These are phyloP conservation scores for Picea glauca DNA, from an alignment of 75 land plant species.

Conservation along the genomic window DNA sequence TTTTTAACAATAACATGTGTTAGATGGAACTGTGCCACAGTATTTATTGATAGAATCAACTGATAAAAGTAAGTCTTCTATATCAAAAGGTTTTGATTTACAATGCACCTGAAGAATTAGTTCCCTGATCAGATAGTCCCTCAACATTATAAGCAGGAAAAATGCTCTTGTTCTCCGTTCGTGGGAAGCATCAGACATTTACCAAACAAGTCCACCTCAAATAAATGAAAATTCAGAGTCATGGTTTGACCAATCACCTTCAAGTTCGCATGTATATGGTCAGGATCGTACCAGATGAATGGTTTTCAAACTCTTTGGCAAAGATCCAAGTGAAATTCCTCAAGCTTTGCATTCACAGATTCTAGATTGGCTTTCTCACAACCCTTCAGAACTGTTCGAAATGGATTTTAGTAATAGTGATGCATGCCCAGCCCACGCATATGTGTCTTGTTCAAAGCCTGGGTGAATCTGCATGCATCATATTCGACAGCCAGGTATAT, in stretches of 20 bases:
- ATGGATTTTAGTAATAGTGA: no score
- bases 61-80: slow-evolving; percentile 5
- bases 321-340: no score
- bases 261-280: slow-evolving; percentile 54
- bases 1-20: neutral
- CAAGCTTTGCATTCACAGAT: no score
- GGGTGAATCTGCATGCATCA: no score
- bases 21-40: neutral
- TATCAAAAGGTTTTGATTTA: slow-evolving; percentile 42
- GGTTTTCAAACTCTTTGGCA: no score
- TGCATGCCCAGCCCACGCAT: no score
- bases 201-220: slow-evolving; percentile 45
- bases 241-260: slow-evolving; percentile 55
- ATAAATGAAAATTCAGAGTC: slow-evolving; percentile 55
- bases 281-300: slow-evolving; percentile 4
- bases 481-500: no score
- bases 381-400: no score
- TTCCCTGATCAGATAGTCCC: slow-evolving; percentile 9
- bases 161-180: slow-evolving; percentile 22
- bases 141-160: neutral
- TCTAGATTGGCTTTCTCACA: no score
- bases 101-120: slow-evolving; percentile 28
- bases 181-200: slow-evolving; percentile 27
- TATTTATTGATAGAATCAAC: neutral
- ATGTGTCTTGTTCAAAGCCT: no score